These are phyloP conservation scores for Gentiana straminea DNA, from an alignment of 257 asterid genomes.

Conservation along the genomic window DNA sequence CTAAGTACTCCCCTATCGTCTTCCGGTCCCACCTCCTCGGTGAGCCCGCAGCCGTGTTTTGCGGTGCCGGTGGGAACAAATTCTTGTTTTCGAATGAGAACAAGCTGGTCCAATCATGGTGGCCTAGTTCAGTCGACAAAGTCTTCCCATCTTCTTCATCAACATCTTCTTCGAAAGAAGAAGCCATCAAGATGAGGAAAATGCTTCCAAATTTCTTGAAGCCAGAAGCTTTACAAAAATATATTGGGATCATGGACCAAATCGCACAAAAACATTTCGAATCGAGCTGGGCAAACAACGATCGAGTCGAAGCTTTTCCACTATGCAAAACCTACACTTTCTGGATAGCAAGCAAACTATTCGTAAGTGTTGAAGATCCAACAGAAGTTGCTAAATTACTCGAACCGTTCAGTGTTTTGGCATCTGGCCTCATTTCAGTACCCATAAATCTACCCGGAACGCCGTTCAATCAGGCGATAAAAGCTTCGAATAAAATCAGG, in stretches of 20 bases:
- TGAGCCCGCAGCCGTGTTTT: constrained; percentile 33
- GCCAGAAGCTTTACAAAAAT: constrained; percentile 40
- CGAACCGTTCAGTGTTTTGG: constrained; percentile 38
- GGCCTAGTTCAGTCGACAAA: constrained; percentile 42
- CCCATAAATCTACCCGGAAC: constrained; percentile 53
- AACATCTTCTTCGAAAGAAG: constrained; percentile 32
- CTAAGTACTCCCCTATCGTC: constrained; percentile 30
- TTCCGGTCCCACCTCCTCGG: constrained; percentile 42
- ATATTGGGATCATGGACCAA: constrained; percentile 47
- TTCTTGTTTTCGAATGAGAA: constrained; percentile 56
- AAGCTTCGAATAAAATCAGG: constrained; percentile 29
- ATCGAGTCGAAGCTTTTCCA: constrained; percentile 24
- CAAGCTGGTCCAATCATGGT: constrained; percentile 49
- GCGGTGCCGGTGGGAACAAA: constrained; percentile 44
- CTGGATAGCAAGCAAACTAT: constrained; percentile 39
- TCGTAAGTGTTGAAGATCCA: constrained; percentile 46
- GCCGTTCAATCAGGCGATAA: constrained; percentile 39
- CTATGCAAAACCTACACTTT: constrained; percentile 35
- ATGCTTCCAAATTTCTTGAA: constrained; percentile 47
- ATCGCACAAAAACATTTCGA: constrained; percentile 35
- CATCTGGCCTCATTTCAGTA: constrained; percentile 39
- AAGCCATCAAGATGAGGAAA: constrained; percentile 39
- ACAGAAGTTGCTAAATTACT: constrained; percentile 30
- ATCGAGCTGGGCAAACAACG: constrained; percentile 29
- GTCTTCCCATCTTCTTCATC: constrained; percentile 42